These are phyloP conservation scores for Lagerstroemia speciosa DNA, from an alignment of 345 rosid genomes.

Conservation along the genomic window DNA sequence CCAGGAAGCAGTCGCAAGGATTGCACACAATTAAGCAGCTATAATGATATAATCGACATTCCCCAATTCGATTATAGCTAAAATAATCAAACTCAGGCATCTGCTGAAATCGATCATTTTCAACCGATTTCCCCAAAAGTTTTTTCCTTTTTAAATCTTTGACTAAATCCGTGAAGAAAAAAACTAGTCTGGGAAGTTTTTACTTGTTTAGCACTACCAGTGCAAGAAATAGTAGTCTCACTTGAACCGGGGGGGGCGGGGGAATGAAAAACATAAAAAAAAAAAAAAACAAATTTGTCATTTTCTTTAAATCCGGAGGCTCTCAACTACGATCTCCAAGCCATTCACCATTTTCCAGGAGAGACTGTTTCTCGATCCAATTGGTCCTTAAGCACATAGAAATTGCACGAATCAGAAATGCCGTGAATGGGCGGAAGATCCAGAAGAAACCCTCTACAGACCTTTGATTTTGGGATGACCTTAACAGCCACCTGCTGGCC, in stretches of 20 bases:
- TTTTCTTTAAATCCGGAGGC: background rate
- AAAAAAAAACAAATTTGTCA: background rate
- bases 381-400: background rate
- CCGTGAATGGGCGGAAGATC: background rate
- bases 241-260: no score
- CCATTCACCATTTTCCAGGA: background rate
- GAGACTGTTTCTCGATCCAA: background rate
- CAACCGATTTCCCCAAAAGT: background rate
- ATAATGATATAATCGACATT: background rate
- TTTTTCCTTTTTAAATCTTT: background rate
- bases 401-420: background rate
- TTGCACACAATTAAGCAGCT: background rate
- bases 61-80: background rate
- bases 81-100: background rate
- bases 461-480: constrained; percentile 92
- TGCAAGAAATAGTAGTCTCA: background rate
- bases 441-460: constrained; percentile 11
- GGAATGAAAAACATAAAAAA: background rate
- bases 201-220: background rate
- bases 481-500: constrained; percentile 89
- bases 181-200: background rate
- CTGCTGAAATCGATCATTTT: background rate
- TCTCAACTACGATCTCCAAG: background rate
- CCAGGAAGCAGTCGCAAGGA: background rate
- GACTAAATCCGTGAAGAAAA: background rate